Percentiles rank a stretch among this genome's conserved stretches.
Evolutionary conservation across 257 asterid genomes (phyloP).

Genomic region (Phtheirospermum japonicum): DNA sequence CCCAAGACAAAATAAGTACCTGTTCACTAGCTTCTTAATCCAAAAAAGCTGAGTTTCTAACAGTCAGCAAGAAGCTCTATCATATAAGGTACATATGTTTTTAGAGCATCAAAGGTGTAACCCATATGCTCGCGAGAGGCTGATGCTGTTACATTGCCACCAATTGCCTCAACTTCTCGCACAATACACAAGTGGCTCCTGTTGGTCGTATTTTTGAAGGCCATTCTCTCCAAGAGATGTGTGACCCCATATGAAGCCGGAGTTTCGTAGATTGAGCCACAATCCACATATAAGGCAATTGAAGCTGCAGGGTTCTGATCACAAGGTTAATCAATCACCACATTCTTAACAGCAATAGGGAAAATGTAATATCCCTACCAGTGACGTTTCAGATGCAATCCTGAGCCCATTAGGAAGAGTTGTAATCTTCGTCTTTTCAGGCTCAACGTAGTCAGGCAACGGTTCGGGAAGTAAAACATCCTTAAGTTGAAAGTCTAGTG

Average conservation of each 20-base stretch:
- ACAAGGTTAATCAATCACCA: slow-evolving; percentile 23
- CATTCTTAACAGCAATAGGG: background rate
- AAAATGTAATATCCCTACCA: too few species aligned
- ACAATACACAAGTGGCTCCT: slow-evolving; percentile 81
- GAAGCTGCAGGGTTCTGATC: slow-evolving; percentile 83
- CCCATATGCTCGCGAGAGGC: slow-evolving; percentile 84
- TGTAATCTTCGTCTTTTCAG: background rate
- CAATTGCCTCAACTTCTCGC: slow-evolving; percentile 93
- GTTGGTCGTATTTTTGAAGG: slow-evolving; percentile 83
- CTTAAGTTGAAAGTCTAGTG: too few species aligned
- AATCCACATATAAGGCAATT: slow-evolving; percentile 76
- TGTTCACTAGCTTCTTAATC: slow-evolving; percentile 97
- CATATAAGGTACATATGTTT: slow-evolving; percentile 78
- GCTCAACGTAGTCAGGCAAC: too few species aligned
- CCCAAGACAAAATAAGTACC: slow-evolving; percentile 39
- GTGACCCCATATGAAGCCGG: slow-evolving; percentile 76
- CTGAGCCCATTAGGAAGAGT: too few species aligned
- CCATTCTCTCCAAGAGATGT: slow-evolving; percentile 92
- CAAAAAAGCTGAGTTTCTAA: slow-evolving; percentile 81
- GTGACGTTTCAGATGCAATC: too few species aligned
- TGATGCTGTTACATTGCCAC: slow-evolving; percentile 73
- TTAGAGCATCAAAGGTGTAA: slow-evolving; percentile 77
- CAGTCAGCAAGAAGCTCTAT: slow-evolving; percentile 81
- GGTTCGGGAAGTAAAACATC: too few species aligned
- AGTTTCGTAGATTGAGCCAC: slow-evolving; percentile 84